Evolutionary conservation across 768 basidiomycete genomes (phyloP).

Genomic region (Suillus alpinus): DNA sequence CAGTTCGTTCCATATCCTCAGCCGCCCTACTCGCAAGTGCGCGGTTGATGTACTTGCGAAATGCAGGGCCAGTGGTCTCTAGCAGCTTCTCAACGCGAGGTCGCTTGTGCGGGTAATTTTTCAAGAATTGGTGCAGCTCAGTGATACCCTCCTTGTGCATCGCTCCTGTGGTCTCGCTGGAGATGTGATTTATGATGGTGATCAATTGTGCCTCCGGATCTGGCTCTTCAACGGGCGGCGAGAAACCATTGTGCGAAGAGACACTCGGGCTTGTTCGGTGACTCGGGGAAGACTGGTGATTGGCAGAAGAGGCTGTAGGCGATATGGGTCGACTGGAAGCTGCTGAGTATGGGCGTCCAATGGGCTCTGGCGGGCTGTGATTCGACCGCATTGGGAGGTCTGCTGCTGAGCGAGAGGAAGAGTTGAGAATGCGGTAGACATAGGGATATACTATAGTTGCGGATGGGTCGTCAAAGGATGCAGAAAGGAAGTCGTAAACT

Average conservation of each 20-base stretch:
- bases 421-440: conserved; percentile 87
- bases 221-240: conserved; percentile 68
- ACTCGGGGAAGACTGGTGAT: conserved; percentile 55
- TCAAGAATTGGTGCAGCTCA: conserved; percentile 90
- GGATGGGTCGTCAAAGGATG: conserved; percentile 93
- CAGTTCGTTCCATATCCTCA: conserved; percentile 78
- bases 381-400: conserved; percentile 23
- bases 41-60: conserved; percentile 87
- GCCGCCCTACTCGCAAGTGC: conserved; percentile 86
- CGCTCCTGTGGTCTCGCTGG: conserved; percentile 84
- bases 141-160: conserved; percentile 94
- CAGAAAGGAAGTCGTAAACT: conserved; percentile 86
- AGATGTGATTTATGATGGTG: conserved; percentile 82
- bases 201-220: conserved; percentile 85
- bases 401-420: conserved; percentile 46
- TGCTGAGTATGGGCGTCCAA: conserved; percentile 50
- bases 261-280: conserved; percentile 68
- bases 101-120: conserved; percentile 83
- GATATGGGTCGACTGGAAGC: conserved; percentile 70
- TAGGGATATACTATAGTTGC: conserved; percentile 97
- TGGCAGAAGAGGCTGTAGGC: conserved; percentile 62
- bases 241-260: conserved; percentile 55
- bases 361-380: conserved; percentile 33
- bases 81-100: conserved; percentile 83
- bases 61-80: conserved; percentile 84